Base-by-base conservation (phyloP, 1,284 basidiomycete species). In the Coniferiporia sulphurascens region DNA sequence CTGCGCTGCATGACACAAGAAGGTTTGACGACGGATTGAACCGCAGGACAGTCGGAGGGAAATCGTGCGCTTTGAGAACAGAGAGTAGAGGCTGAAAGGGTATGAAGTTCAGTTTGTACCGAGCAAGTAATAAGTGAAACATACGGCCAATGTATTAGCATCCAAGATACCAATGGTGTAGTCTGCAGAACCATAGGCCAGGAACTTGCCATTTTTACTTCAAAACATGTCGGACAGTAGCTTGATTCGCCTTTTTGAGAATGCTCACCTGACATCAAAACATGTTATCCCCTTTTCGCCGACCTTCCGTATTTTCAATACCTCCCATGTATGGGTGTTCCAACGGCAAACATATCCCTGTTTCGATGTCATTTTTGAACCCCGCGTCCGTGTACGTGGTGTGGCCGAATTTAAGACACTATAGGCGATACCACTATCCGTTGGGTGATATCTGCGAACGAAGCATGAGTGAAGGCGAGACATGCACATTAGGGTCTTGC, bases 61-160 rank as follows among this genome's bases (percentile, higher is more conserved):
- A 96, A 64, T 95, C 93, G 72, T 99, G 97, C 0, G 95, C 91
- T 71, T 93, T 91, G 52, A 98, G 78, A 62, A 99, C 95, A 36
- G 87, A 87, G 36, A 93, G 74, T 8, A 95, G 73, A 0, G 95
- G 93, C 93, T 97, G 59, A n/a, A 56, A 48, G 61, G 8, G 27
- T 45, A 22, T 56, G 56, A 19, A 38, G 21, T 17, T 38, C 19
- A 27, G 38, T 12, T 15, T 35, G 10, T 6, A 52, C n/a, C 15
- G 50, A 32, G 19, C 44, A 35, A 56, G 55, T 44, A 12, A 21
- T 10, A 46, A 17, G 34, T 46, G 17, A 21, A 44, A 76, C 88
- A 70, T 71, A 96, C 95, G 51, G 83, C 80, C 38, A 98, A 73
- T 1, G 86, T 93, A 58, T 77, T 78, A 2, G 93, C 81, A 70